Base-by-base conservation (phyloP, 2,329 filamentous ascomycete species). In the Xylariomycetidae sp. region DNA sequence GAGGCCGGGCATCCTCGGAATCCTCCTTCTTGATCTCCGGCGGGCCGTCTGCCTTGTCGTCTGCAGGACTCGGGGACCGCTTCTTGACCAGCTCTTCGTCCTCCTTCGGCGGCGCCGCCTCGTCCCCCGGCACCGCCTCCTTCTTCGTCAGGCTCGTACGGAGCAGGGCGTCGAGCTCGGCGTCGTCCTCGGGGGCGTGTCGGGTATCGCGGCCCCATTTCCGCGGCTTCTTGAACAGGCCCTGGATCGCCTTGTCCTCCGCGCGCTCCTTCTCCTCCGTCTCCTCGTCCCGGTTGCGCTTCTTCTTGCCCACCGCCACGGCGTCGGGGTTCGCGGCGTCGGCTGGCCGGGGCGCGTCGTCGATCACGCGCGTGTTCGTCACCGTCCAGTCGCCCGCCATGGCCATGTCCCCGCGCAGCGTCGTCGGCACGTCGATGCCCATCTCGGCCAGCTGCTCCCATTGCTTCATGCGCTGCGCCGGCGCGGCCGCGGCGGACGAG, bases 311-410 rank as follows among this genome's bases (percentile, higher is more conserved):
- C 18, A 67, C 65, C 8, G 71, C 73, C 37, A 66, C 64, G 6
- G 63, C 64, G 34, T 72, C 66, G 6, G 66, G 59, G 18, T 60
- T 58, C 19, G 53, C 56, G 17, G 57, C 55, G 5, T 63, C 62
- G 14, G 68, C 63, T 45, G 19, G 47, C 56, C 40, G 43, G 15
- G 43, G 44, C 10, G 58, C 57, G 9, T 68, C 65, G 10, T 69
- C 61, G 15, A 80, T 60, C 4, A 77, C 68, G 27, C 76, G 70
- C 25, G 85, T 74, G 5, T 74, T 77, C 38, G 75, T 79, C 9
- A 81, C 74, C 0, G 86, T 78, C 90, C 90, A 98, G 33, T 94
- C 85, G 19, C 92, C 87, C 4, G 82, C 80, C 66, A 95, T 79
- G 5, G 89, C 88, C 76, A 95, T 79, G 39, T 92, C 85, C 2